These are phyloP conservation scores for Nothomitra cinnamomea DNA, from an alignment of 2,329 filamentous ascomycete species.

Conservation along the genomic window DNA sequence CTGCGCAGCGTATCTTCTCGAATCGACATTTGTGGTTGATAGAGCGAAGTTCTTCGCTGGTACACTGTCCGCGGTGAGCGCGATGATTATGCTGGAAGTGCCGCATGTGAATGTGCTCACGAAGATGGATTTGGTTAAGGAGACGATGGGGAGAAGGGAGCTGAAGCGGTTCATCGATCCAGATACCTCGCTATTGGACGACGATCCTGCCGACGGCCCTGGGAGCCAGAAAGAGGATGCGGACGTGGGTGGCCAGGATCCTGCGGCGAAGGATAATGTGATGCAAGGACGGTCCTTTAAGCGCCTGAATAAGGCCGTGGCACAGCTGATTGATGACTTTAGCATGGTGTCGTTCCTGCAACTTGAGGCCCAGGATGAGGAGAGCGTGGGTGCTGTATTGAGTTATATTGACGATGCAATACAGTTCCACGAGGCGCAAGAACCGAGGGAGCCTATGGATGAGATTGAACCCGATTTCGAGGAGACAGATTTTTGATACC, in stretches of 20 bases:
- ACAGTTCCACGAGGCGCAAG: conserved; percentile 84
- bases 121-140: conserved; percentile 95
- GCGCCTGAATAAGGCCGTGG: conserved; percentile 72
- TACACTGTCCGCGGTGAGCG: conserved; percentile 90
- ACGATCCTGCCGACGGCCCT: conserved; percentile 44
- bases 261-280: conserved; percentile 47
- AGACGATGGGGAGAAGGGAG: conserved; percentile 72
- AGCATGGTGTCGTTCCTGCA: conserved; percentile 95
- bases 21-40: conserved; percentile 90
- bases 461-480: conserved; percentile 37
- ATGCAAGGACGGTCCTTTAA: conserved; percentile 74
- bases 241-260: conserved; percentile 38
- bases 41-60: conserved; percentile 95
- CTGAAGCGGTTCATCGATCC: conserved; percentile 81
- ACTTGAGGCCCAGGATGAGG: conserved; percentile 77
- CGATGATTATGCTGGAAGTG: conserved; percentile 96
- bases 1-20: conserved; percentile 85
- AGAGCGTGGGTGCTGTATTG: conserved; percentile 68
- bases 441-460: conserved; percentile 66
- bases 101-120: conserved; percentile 92
- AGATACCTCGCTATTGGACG: conserved; percentile 65
- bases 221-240: neutral
- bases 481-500: conserved; percentile 15
- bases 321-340: conserved; percentile 85
- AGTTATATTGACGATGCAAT: conserved; percentile 92